phyloP scores from a whole-genome alignment of 1,284 basidiomycete species.

The Melampsora americana region DNA sequence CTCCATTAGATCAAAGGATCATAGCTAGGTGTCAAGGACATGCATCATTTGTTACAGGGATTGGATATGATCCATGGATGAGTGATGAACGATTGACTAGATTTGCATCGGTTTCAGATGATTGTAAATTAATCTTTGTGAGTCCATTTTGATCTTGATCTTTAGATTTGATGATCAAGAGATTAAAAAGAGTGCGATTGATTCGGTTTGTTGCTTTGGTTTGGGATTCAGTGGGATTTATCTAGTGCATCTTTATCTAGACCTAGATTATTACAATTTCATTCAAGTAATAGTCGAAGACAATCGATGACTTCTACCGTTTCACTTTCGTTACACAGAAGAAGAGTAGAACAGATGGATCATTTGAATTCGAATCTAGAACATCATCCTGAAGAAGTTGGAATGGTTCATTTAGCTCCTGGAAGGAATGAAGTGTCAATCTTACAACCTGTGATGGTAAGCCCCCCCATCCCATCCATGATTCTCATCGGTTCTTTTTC shows the following conservation, averaged over 20 bases:
- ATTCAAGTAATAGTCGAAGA: constrained; percentile 65
- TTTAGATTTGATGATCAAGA: too few relatives aligned
- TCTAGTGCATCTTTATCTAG: constrained; percentile 60
- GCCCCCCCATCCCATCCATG: too few relatives aligned
- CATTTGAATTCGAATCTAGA: constrained; percentile 79
- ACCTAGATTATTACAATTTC: constrained; percentile 64
- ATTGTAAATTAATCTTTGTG: constrained; percentile 84
- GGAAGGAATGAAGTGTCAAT: constrained; percentile 82
- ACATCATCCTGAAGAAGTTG: constrained; percentile 56
- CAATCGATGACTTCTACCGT: constrained; percentile 52
- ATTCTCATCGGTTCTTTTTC: background rate
- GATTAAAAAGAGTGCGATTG: too few relatives aligned
- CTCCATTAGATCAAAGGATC: constrained; percentile 82
- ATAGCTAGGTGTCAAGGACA: constrained; percentile 97
- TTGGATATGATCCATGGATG: constrained; percentile 82
- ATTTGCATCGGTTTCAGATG: constrained; percentile 88
- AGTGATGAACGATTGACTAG: constrained; percentile 66
- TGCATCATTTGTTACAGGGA: constrained; percentile 81
- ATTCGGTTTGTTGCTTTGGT: too few relatives aligned
- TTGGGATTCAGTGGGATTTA: constrained; percentile 95
- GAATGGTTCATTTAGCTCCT: constrained; percentile 76
- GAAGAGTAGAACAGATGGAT: constrained; percentile 60
- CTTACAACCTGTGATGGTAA: constrained; percentile 81
- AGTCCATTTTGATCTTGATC: too few relatives aligned
- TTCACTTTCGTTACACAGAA: constrained; percentile 43